phyloP scores from a whole-genome alignment of 2,329 filamentous ascomycete genomes.

The Cordyceps javanica region DNA sequence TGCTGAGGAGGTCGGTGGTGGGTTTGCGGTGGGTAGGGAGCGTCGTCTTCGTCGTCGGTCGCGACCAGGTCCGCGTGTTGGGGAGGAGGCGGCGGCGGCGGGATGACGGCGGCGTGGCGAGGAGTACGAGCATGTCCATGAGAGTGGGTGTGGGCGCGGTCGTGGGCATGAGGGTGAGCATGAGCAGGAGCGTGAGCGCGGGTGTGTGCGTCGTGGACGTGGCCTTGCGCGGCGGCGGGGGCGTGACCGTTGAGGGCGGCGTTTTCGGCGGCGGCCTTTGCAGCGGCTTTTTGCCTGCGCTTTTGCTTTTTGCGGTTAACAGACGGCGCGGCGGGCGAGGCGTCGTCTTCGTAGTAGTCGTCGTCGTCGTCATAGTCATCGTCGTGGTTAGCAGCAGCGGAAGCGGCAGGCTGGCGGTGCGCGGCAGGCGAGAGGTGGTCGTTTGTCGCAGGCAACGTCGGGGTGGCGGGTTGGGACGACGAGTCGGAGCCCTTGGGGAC shows the following conservation, averaged over 20 bases:
- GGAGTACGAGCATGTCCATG: constrained; percentile 4
- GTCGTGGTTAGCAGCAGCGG: constrained; percentile 1
- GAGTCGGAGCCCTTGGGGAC: constrained; percentile 52
- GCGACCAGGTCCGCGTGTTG: constrained; percentile 45
- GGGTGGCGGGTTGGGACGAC: constrained; percentile 43
- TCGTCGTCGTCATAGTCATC: not conserved
- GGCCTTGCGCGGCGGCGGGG: not conserved
- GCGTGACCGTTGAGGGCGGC: constrained; percentile 7
- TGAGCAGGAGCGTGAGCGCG: constrained; percentile 19
- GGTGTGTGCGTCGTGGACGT: not conserved
- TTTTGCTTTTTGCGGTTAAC: constrained; percentile 96
- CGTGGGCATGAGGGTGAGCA: not conserved
- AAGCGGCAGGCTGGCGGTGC: constrained; percentile 18
- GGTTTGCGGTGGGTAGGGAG: constrained; percentile 33
- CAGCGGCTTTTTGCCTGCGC: constrained; percentile 78
- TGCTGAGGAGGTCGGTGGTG: constrained; percentile 25
- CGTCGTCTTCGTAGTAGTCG: not conserved
- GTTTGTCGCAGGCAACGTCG: constrained; percentile 36
- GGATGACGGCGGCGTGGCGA: not conserved
- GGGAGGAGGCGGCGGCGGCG: constrained; percentile 14
- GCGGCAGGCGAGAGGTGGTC: constrained; percentile 17
- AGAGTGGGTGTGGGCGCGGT: constrained; percentile 10
- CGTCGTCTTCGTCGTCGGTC: constrained; percentile 52
- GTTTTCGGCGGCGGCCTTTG: constrained; percentile 48
- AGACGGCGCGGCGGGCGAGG: constrained; percentile 28